phyloP scores from a whole-genome alignment of 768 basidiomycete genomes.

The Termitomyces bulborhizus region DNA sequence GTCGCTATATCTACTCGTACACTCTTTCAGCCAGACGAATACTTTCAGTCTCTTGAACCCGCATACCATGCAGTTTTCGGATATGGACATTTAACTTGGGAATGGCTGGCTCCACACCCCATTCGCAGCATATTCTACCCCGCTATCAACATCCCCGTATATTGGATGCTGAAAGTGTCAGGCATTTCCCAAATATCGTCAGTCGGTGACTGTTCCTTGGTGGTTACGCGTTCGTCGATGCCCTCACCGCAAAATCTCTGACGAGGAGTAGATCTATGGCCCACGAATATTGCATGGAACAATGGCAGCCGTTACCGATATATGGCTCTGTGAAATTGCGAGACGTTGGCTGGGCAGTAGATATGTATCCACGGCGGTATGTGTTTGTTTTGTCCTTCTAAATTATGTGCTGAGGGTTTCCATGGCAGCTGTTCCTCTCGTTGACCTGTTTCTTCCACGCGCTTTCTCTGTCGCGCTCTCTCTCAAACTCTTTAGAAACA shows the following conservation, averaged over 20 bases:
- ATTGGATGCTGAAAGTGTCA: slow-evolving; percentile 56
- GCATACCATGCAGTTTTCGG: slow-evolving; percentile 88
- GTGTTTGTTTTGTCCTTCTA: slow-evolving; percentile 21
- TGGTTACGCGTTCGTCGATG: slow-evolving; percentile 32
- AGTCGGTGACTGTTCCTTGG: slow-evolving; percentile 49
- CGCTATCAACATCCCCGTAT: slow-evolving; percentile 71
- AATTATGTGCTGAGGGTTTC: background rate
- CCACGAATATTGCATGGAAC: slow-evolving; percentile 74
- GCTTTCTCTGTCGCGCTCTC: slow-evolving; percentile 75
- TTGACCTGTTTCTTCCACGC: slow-evolving; percentile 85
- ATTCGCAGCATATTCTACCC: slow-evolving; percentile 83
- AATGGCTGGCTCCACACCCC: slow-evolving; percentile 71
- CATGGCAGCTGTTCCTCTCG: slow-evolving; percentile 64
- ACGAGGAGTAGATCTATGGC: slow-evolving; percentile 47
- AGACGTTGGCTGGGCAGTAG: slow-evolving; percentile 47
- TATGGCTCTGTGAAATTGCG: slow-evolving; percentile 62
- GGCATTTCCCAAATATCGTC: slow-evolving; percentile 38
- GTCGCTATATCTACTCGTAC: slow-evolving; percentile 71
- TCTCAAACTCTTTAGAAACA: slow-evolving; percentile 93
- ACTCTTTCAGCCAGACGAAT: slow-evolving; percentile 97
- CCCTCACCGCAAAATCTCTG: background rate
- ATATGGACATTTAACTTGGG: slow-evolving; percentile 93
- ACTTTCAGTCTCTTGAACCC: slow-evolving; percentile 90
- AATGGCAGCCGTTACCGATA: slow-evolving; percentile 77
- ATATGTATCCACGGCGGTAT: slow-evolving; percentile 57